Evolutionary conservation across 768 basidiomycete genomes (phyloP), one percentile per base, ranked within the genome.

Genomic region (Boletus reticuloceps): DNA sequence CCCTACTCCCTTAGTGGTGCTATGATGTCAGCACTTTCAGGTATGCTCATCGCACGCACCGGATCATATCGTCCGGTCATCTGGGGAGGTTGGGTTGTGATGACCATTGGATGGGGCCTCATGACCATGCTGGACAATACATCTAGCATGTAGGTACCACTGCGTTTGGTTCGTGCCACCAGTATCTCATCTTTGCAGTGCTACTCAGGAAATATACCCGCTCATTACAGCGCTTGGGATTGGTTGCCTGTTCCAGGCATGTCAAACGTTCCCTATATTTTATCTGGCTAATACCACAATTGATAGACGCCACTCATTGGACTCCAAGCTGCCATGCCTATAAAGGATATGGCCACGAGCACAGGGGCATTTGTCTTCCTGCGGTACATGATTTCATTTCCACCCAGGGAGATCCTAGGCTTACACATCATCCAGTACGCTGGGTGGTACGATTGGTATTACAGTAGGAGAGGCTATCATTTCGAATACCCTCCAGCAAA

Each of bases 371-470:
- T 73, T 37, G 55, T 66, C 1, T 64, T 79, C 17, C 31, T 77
- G 22, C 66, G 69, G 68, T 72, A 47, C 32, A 50, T 43, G 38
- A 16, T 38, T 44, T 19, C 14, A 29, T 17, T 27, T 50, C 6
- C 50, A 34, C 44, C 3, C 38, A 19, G 38, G 25, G 32, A 19
- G 3, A 27, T 31, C 29, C n/a, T 37, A 12, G 14, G 40, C 17
- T 58, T 29, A 50, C 16, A n/a, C n/a, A 29, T 49, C 13, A 20
- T 49, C 14, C 59, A 87, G 88, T 62, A 82, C 79, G 4, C 65
- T 91, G 47, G 89, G 90, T 16, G 88, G 85, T 37, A 87, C 89
- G 2, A 75, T 92, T 27, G 88, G 88, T 17, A 83, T 91, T 52
- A 81, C 88, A 1, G 68, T 89, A 42, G 88, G 89, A 31, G 84